Base-by-base conservation (phyloP, 78 protist species). In the Speleostelium caveatum region DNA sequence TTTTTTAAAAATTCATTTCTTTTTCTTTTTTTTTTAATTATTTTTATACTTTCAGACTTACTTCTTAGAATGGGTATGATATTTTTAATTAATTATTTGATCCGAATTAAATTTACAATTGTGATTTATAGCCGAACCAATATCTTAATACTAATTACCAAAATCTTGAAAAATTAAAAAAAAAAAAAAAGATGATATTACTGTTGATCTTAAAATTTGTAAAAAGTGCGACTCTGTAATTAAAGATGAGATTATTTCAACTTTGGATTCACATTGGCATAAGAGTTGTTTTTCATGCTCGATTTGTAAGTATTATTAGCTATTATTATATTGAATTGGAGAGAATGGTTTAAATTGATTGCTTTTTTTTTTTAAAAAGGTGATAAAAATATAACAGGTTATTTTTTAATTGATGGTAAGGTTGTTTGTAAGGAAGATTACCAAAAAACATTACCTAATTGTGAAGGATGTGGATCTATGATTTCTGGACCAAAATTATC, bases 381-480 rank as follows among this genome's bases (percentile, higher is more conserved):
- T 22, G 61, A 45, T 45, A 45, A 45, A 10, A 45, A 45, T 45
- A 45, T 45, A 45, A 6, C 6, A 45, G 53, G 53, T 14, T 45
- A 14, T 45, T 45, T 45, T 45, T 6, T 45, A 10, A 45, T 45
- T 45, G 53, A 51, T 33, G 63, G 63, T 49, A 55, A 55, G 55
- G 66, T 63, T 26, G 33, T 73, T 51, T 73, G 79, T 56, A 73
- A 73, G 35, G 75, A 51, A 8, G 65, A 73, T 35, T 73, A 56
- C 55, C 65, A 36, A 32, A 55, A 26, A 22, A 21, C 4, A 24
- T 36, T 55, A 33, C 41, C 26, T 3, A 7, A 45, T 21, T 73
- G 79, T 28, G 35, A 17, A 8, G 55, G 21, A 19, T 73, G 79
- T 35, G 6, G 30, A 5, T 28, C 22, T 49, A 35, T 63, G 55